Base-by-base conservation (phyloP, 2,329 filamentous ascomycete species). In the Hymenoscyphus occultus region DNA sequence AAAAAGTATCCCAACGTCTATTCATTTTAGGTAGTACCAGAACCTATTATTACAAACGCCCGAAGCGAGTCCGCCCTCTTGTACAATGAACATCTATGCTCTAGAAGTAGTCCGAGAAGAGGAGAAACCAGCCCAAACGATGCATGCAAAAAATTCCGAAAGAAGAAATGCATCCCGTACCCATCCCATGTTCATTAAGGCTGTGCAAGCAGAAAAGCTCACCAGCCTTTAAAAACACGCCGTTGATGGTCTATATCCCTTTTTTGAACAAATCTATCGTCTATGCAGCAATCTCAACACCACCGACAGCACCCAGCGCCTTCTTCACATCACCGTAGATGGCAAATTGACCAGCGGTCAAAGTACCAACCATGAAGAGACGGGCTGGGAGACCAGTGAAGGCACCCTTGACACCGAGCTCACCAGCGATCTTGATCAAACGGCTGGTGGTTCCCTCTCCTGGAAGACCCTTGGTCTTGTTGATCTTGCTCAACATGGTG, bases 401-500 rank as follows among this genome's bases (percentile, higher is more conserved):
- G 64, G 86, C 90, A 73, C 92, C 92, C 73, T 83, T 84, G 78
- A 96, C 68, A 77, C 92, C 92, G 74, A 96, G 90, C 82, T 96
- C 91, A 81, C 89, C 90, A 73, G 82, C 91, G 76, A 96, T 96
- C 89, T 95, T 95, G 84, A 94, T 83, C 76, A 96, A 82, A 80
- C 92, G 89, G 79, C 83, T 85, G 77, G 86, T 86, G 75, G 90
- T 95, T 76, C 92, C 87, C 84, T 96, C 91, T 84, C 92, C 92
- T 71, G 92, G 91, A 67, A 87, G 83, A 81, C 91, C 92, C 84
- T 92, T 88, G 81, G 90, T 92, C 90, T 95, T 95, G 90, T 96
- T 96, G 85, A 96, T 95, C 87, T 94, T 95, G 82, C 86, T 90
- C 71, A 96, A 88, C 92, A 96, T 96, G 77, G 92, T 96, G 80